Percentiles rank a stretch among this genome's conserved stretches.
Conservation (phyloP, 176 grass and related monocot species). For the Juncus effusus region DNA sequence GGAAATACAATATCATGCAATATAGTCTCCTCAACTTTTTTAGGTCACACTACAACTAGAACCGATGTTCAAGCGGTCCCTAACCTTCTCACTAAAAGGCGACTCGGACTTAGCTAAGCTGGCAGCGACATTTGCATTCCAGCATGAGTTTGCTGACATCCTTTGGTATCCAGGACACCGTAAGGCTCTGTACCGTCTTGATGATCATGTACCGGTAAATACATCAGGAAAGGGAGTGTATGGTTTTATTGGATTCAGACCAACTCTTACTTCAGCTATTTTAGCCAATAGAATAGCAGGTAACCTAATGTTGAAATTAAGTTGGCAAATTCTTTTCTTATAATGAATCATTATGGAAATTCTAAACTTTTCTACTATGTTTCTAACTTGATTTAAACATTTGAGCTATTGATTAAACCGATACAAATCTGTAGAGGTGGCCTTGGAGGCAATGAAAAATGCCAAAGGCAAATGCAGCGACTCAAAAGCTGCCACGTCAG, state of each 20-base stretch:
- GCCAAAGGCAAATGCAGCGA: not conserved
- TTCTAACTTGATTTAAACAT: too few species aligned
- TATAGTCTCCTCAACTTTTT: not conserved
- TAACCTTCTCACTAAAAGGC: constrained; percentile 36
- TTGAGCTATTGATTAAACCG: too few species aligned
- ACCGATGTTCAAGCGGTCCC: constrained; percentile 69
- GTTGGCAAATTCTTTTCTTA: too few species aligned
- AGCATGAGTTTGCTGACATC: constrained; percentile 61
- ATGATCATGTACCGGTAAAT: constrained; percentile 42
- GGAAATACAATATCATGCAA: not conserved
- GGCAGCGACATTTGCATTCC: constrained; percentile 32
- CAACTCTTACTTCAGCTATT: constrained; percentile 27
- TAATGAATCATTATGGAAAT: too few species aligned
- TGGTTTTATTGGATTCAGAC: constrained; percentile 57
- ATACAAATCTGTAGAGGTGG: too few species aligned
- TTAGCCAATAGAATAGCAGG: constrained; percentile 27
- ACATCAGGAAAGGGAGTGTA: constrained; percentile 35
- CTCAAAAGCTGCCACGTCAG: constrained; percentile 18
- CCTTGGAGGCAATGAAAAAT: too few species aligned
- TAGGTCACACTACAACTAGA: constrained; percentile 63
- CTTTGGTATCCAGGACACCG: constrained; percentile 47
- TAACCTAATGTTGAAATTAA: too few species aligned
- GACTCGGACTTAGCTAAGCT: constrained; percentile 44
- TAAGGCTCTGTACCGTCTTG: constrained; percentile 47
- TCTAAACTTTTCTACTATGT: too few species aligned